Conservation (phyloP, 108 stramenopile species). For the Craspedostauros australis region DNA sequence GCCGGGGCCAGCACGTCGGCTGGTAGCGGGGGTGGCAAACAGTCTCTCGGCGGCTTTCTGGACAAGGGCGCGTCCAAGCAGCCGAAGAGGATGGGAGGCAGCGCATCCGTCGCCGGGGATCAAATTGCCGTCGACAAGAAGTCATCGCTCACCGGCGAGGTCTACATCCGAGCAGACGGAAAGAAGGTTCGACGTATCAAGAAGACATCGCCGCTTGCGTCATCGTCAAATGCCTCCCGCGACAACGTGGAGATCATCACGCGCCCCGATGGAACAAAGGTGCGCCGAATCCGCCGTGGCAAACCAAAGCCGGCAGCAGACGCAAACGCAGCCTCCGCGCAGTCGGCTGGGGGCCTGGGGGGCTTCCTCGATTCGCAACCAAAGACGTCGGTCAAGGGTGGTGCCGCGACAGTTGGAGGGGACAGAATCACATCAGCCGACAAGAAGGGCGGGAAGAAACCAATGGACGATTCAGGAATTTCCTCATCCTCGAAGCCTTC, state of each 20-base stretch:
- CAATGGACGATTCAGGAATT: constrained; percentile 13
- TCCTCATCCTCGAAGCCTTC: not conserved
- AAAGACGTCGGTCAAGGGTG: constrained; percentile 6
- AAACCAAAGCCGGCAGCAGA: too few species aligned
- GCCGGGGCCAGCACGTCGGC: not conserved
- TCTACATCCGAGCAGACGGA: constrained; percentile 48
- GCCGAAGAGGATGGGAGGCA: constrained; percentile 16
- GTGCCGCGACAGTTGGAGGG: constrained; percentile 26
- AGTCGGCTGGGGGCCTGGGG: not conserved
- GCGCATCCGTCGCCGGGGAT: constrained; percentile 39
- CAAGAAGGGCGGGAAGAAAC: constrained; percentile 9
- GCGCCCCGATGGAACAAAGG: constrained; percentile 43
- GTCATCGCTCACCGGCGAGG: constrained; percentile 31
- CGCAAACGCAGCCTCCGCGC: too few species aligned
- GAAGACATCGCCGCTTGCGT: constrained; percentile 4
- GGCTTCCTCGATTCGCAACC: constrained; percentile 26
- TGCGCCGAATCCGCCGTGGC: constrained; percentile 29
- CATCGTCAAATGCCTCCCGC: not conserved
- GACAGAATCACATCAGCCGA: constrained; percentile 9
- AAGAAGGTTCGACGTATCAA: constrained; percentile 36
- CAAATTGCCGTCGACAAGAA: constrained; percentile 24
- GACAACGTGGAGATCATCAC: constrained; percentile 41
- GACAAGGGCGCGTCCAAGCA: constrained; percentile 5
- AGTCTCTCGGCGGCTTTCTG: constrained; percentile 24
- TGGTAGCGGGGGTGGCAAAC: constrained; percentile 4